phyloP scores from a whole-genome alignment of 1,284 basidiomycete genomes.

The Naganishia liquefaciens region DNA sequence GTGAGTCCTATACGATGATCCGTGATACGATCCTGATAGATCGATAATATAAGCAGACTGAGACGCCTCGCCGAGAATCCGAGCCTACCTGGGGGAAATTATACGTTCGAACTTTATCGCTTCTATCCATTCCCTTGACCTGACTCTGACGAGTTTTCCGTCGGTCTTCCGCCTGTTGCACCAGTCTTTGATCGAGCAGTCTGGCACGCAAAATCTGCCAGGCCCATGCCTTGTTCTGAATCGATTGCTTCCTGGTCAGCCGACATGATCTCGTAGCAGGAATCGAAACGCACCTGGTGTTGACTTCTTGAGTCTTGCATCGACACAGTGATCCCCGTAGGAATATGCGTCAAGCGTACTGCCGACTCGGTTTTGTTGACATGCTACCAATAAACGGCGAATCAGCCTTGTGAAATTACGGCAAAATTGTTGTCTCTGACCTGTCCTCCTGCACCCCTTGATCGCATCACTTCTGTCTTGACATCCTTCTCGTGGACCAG shows the following conservation, averaged over 20 bases:
- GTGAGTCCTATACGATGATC: slow-evolving; percentile 84
- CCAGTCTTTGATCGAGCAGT: slow-evolving; percentile 74
- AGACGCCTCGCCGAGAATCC: too few relatives aligned
- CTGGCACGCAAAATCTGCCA: slow-evolving; percentile 82
- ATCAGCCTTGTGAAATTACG: slow-evolving; percentile 11
- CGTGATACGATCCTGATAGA: slow-evolving; percentile 75
- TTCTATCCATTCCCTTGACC: slow-evolving; percentile 76
- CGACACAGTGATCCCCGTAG: slow-evolving; percentile 90
- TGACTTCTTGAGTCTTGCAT: slow-evolving; percentile 99
- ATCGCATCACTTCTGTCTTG: slow-evolving; percentile 88
- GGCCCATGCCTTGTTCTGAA: slow-evolving; percentile 79
- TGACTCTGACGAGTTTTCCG: slow-evolving; percentile 71
- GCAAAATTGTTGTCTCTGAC: slow-evolving; percentile 52
- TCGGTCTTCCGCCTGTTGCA: slow-evolving; percentile 67
- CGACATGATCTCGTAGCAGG: neutral
- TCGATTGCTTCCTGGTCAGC: slow-evolving; percentile 22
- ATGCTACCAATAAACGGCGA: slow-evolving; percentile 62
- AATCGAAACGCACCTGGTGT: slow-evolving; percentile 67
- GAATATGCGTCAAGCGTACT: slow-evolving; percentile 90
- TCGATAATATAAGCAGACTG: neutral
- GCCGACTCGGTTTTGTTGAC: slow-evolving; percentile 99
- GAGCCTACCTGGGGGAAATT: slow-evolving; percentile 75
- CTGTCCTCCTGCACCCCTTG: slow-evolving; percentile 95
- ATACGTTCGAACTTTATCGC: slow-evolving; percentile 91
- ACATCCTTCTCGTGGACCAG: slow-evolving; percentile 80